phyloP scores from a whole-genome alignment of 495 filamentous ascomycete genomes.

The Penicillium dipodomyicola region DNA sequence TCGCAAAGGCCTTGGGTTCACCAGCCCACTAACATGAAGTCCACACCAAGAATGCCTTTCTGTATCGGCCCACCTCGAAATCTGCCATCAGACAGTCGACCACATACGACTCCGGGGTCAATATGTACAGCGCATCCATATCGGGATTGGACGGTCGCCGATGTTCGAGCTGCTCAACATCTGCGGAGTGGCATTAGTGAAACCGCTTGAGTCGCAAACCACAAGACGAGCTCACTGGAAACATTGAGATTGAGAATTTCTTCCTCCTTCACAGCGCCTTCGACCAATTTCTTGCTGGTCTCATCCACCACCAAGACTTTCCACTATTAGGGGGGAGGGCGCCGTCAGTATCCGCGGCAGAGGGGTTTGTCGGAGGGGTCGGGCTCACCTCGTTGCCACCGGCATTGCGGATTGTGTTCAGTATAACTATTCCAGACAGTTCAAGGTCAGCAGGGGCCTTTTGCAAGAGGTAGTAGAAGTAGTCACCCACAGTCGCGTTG shows the following conservation, averaged over 20 bases:
- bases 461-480: neutral
- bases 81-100: slow-evolving; percentile 93
- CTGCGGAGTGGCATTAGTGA: slow-evolving; percentile 49
- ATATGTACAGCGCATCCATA: slow-evolving; percentile 92
- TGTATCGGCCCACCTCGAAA: slow-evolving; percentile 77
- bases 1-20: slow-evolving; percentile 4
- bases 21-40: slow-evolving; percentile 59
- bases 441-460: slow-evolving; percentile 13
- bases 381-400: slow-evolving; percentile 57
- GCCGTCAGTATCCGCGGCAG: slow-evolving; percentile 30
- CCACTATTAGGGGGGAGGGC: slow-evolving; percentile 60
- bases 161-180: slow-evolving; percentile 89
- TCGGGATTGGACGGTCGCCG: slow-evolving; percentile 71
- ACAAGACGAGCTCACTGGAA: slow-evolving; percentile 63
- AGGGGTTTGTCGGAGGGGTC: slow-evolving; percentile 19
- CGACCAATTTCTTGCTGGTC: slow-evolving; percentile 71
- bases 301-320: slow-evolving; percentile 91
- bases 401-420: slow-evolving; percentile 57
- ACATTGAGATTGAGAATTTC: slow-evolving; percentile 94
- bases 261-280: slow-evolving; percentile 87
- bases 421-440: slow-evolving; percentile 46
- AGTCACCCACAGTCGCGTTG: slow-evolving; percentile 50
- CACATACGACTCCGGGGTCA: slow-evolving; percentile 79
- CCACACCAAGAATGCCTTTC: slow-evolving; percentile 76
- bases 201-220: slow-evolving; percentile 5